These are phyloP conservation scores for Cladosporium sp. DNA, from an alignment of 2,329 filamentous ascomycete species.

Conservation along the genomic window DNA sequence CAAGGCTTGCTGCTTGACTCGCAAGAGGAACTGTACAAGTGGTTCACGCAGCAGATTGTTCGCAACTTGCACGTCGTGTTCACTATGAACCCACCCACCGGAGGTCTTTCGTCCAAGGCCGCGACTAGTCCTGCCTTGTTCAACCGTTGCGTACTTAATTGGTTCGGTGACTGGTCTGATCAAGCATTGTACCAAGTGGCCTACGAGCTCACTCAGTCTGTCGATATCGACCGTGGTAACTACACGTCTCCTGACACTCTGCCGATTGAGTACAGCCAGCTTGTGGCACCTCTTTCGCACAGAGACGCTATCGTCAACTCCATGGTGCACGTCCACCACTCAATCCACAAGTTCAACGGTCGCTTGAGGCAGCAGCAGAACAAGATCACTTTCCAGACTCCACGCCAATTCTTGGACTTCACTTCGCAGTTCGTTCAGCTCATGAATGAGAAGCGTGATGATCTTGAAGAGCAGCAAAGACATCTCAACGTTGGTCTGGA, in stretches of 20 bases:
- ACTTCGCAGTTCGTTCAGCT: slow-evolving; percentile 96
- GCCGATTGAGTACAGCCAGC: slow-evolving; percentile 85
- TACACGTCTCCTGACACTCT: slow-evolving; percentile 88
- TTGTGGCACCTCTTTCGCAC: slow-evolving; percentile 82
- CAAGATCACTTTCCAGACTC: slow-evolving; percentile 89
- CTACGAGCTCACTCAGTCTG: slow-evolving; percentile 91
- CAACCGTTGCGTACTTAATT: slow-evolving; percentile 99
- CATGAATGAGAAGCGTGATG: slow-evolving; percentile 97
- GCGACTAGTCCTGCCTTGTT: slow-evolving; percentile 97
- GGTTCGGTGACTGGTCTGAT: slow-evolving; percentile 99
- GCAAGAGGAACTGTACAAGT: slow-evolving; percentile 99
- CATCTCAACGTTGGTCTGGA: slow-evolving; percentile 98
- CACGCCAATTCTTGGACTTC: slow-evolving; percentile 96
- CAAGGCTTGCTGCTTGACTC: slow-evolving; percentile 95
- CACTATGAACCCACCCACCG: slow-evolving; percentile 98
- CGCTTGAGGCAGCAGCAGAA: slow-evolving; percentile 90
- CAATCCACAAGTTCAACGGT: slow-evolving; percentile 83
- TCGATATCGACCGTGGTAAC: slow-evolving; percentile 86
- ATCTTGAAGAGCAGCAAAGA: slow-evolving; percentile 96
- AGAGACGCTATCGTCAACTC: slow-evolving; percentile 92
- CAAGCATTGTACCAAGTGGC: slow-evolving; percentile 98
- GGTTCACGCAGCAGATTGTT: slow-evolving; percentile 99
- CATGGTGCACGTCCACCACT: slow-evolving; percentile 99
- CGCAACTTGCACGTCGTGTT: slow-evolving; percentile 99
- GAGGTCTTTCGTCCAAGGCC: slow-evolving; percentile 90